These are phyloP conservation scores for Moricandia moricandioides DNA, from an alignment of 345 rosid species.

Conservation along the genomic window DNA sequence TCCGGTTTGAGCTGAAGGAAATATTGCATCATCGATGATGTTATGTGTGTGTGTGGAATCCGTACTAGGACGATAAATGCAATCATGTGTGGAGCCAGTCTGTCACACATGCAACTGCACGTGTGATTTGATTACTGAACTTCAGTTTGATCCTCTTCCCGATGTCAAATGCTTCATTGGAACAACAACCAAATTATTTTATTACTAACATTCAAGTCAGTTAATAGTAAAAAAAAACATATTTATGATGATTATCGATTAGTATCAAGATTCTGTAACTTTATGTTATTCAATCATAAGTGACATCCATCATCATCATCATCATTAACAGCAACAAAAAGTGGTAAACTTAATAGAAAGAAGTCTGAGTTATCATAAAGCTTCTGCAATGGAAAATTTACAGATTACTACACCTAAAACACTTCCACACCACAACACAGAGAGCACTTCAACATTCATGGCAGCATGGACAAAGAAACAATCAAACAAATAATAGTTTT, in stretches of 20 bases:
- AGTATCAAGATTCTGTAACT: neutral
- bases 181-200: slow-evolving; percentile 5
- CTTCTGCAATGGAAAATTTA: slow-evolving; percentile 33
- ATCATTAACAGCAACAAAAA: neutral
- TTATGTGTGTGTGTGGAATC: slow-evolving; percentile 8
- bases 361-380: slow-evolving; percentile 18
- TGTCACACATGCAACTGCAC: slow-evolving; percentile 39
- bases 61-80: slow-evolving; percentile 34
- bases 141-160: slow-evolving; percentile 29
- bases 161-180: slow-evolving; percentile 25
- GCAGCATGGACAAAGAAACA: slow-evolving; percentile 24
- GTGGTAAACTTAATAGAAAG: slow-evolving; percentile 20
- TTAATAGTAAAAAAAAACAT: neutral
- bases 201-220: neutral
- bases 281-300: neutral
- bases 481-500: slow-evolving; percentile 13
- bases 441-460: slow-evolving; percentile 17
- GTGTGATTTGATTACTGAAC: slow-evolving; percentile 32
- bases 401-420: slow-evolving; percentile 38
- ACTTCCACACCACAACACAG: slow-evolving; percentile 26
- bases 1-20: slow-evolving; percentile 5
- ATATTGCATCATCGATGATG: neutral
- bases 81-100: slow-evolving; percentile 40
- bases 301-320: slow-evolving; percentile 3
- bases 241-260: neutral